These are phyloP conservation scores for Mitragyna speciosa DNA, from an alignment of 257 asterid species.

Conservation along the genomic window DNA sequence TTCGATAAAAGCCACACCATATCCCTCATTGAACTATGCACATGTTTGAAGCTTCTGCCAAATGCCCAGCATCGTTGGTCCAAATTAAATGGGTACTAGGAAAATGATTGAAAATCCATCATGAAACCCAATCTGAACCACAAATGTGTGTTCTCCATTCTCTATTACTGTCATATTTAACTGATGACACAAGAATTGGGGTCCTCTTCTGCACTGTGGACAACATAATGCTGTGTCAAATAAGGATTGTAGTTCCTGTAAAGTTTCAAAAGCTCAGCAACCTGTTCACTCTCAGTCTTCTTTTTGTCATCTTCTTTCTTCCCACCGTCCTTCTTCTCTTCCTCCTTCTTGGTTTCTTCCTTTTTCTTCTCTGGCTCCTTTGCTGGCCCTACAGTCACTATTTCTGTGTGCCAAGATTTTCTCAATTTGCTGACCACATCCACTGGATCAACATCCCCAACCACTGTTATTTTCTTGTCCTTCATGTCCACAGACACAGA, in stretches of 20 bases:
- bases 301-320: conserved; percentile 4
- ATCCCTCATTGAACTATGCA: neutral
- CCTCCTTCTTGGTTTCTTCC: neutral
- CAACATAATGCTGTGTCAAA: conserved; percentile 10
- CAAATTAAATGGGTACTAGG: conserved; percentile 1
- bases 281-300: conserved; percentile 15
- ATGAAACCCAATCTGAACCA: neutral
- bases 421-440: conserved; percentile 24
- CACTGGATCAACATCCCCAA: conserved; percentile 33
- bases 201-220: conserved; percentile 23
- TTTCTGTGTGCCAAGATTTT: conserved; percentile 27
- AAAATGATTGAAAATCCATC: neutral
- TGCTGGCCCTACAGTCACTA: conserved; percentile 31
- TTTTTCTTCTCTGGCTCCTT: conserved; percentile 29
- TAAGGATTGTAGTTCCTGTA: conserved; percentile 17
- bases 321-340: neutral
- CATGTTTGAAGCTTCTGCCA: too few relatives aligned
- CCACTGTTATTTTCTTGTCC: conserved; percentile 28
- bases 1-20: neutral
- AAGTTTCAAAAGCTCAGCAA: conserved; percentile 22
- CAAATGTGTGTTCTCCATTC: neutral
- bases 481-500: conserved; percentile 26
- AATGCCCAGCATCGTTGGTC: neutral
- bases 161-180: conserved; percentile 3
- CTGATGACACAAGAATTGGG: conserved; percentile 40